These are phyloP conservation scores for Trichoderma sp. DNA, from an alignment of 2,329 filamentous ascomycete genomes.

Conservation along the genomic window DNA sequence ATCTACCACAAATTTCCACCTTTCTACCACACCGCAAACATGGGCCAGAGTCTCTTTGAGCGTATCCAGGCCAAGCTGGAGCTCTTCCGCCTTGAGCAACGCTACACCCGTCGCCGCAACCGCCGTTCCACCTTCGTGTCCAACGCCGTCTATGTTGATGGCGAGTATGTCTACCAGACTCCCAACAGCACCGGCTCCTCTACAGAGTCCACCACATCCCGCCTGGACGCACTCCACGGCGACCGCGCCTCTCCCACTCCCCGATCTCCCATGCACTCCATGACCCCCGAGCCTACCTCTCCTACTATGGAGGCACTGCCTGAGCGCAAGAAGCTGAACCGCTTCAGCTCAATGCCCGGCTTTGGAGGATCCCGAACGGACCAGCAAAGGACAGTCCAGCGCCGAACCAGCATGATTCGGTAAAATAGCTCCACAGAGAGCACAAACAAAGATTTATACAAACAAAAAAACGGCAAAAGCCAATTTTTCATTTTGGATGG, in stretches of 20 bases:
- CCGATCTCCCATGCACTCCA: conserved; percentile 26
- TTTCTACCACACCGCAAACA: conserved; percentile 30
- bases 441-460: conserved; percentile 14
- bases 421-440: conserved; percentile 22
- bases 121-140: conserved; percentile 87
- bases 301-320: conserved; percentile 30
- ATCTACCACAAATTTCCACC: neutral
- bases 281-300: conserved; percentile 23
- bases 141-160: conserved; percentile 89
- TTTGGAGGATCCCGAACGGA: conserved; percentile 47
- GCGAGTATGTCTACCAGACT: conserved; percentile 84
- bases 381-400: conserved; percentile 38
- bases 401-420: conserved; percentile 43
- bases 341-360: conserved; percentile 56
- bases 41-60: conserved; percentile 55
- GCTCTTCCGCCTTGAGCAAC: conserved; percentile 91
- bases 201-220: conserved; percentile 41
- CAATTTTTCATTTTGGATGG: conserved; percentile 12
- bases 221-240: conserved; percentile 39
- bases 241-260: conserved; percentile 28
- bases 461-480: neutral
- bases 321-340: conserved; percentile 51
- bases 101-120: conserved; percentile 83
- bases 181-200: conserved; percentile 59
- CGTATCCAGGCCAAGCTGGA: conserved; percentile 71